A percentile compares a stretch with the other conserved stretches of the same genome.
These are phyloP conservation scores for Grigorovia yakushimaensis DNA, from an alignment of 805 yeast species.

Conservation along the genomic window DNA sequence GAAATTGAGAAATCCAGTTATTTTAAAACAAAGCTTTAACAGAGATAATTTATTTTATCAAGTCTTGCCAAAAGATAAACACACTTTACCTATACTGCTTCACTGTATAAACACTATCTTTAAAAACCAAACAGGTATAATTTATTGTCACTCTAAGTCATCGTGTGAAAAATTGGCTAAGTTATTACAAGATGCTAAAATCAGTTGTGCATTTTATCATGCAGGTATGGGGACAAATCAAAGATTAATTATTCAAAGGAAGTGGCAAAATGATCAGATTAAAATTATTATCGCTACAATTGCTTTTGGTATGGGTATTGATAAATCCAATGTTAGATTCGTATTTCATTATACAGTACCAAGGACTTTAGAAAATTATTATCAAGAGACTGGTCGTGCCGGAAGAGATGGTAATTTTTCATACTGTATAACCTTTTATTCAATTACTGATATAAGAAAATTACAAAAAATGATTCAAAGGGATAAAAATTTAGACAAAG, in stretches of 20 bases:
- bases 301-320: conserved; percentile 99
- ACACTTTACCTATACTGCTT: conserved; percentile 46
- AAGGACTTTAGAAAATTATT: conserved; percentile 86
- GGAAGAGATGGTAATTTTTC: conserved; percentile 88
- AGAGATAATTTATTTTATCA: conserved; percentile 77
- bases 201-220: conserved; percentile 72
- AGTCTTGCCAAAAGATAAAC: conserved; percentile 55
- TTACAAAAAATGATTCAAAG: conserved; percentile 68
- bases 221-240: conserved; percentile 88
- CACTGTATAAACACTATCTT: conserved; percentile 44
- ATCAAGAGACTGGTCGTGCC: conserved; percentile 97
- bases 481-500: conserved; percentile 56
- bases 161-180: conserved; percentile 75
- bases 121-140: conserved; percentile 64
- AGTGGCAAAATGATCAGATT: conserved; percentile 67
- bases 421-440: conserved; percentile 74
- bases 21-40: conserved; percentile 85
- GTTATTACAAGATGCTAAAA: conserved; percentile 47
- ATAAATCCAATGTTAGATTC: conserved; percentile 88
- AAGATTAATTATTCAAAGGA: conserved; percentile 57
- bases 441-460: conserved; percentile 68
- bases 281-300: conserved; percentile 92
- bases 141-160: conserved; percentile 85
- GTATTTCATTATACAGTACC: conserved; percentile 87
- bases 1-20: conserved; percentile 47